Conservation (phyloP, 1,284 basidiomycete genomes). For the Ustilago xerochloae region DNA sequence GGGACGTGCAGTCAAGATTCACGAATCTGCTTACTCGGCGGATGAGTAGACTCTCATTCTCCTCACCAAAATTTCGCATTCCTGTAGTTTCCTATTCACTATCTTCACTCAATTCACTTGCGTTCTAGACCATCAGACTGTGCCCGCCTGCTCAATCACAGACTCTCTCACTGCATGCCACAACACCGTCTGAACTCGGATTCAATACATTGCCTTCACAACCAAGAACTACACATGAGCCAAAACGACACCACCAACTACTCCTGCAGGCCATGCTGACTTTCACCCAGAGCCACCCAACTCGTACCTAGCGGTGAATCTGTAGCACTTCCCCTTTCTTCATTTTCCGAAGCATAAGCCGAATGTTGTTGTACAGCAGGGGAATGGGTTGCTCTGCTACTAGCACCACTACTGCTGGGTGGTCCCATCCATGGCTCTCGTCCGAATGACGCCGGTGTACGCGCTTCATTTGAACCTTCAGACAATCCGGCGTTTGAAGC, state of each 20-base stretch:
- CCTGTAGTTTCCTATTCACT: not conserved
- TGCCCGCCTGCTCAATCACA: too few relatives aligned
- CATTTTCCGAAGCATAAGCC: conserved; percentile 24
- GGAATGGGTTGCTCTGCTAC: conserved; percentile 23
- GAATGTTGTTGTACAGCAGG: conserved; percentile 20
- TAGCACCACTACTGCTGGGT: conserved; percentile 25
- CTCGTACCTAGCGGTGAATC: conserved; percentile 48
- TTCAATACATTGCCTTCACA: too few relatives aligned
- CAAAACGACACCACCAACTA: not conserved
- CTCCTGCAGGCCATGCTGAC: conserved; percentile 10
- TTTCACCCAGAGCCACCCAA: conserved; percentile 48
- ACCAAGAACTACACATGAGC: not conserved
- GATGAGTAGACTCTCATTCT: conserved; percentile 19
- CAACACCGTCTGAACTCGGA: too few relatives aligned
- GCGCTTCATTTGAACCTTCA: not conserved
- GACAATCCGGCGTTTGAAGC: conserved; percentile 11
- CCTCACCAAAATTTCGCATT: not conserved
- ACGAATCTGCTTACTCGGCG: conserved; percentile 83
- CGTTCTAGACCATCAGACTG: too few relatives aligned
- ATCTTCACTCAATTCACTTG: not conserved
- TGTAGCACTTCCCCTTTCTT: conserved; percentile 14
- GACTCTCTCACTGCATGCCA: too few relatives aligned
- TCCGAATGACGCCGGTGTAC: too few relatives aligned
- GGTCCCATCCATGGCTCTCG: conserved; percentile 38
- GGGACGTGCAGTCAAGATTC: conserved; percentile 92